Base-by-base conservation (phyloP, 1,139 yeast species). In the Blastobotrys capitulatus region DNA sequence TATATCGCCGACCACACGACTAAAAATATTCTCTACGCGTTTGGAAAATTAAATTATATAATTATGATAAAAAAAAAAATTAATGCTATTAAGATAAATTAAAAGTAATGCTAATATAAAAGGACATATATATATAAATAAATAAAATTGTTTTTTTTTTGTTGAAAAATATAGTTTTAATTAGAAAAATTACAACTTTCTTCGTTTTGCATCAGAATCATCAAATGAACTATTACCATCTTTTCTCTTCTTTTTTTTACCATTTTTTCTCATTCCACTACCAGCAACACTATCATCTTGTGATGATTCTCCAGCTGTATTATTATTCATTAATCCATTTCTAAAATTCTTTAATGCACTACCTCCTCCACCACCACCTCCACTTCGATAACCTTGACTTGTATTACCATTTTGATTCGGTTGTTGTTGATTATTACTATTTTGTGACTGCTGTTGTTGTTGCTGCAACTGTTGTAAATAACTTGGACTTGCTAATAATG, bases 401-500 rank as follows among this genome's bases (percentile, higher is more conserved):
- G 6, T 7, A 22, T 7, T 7, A 22, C 27, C 42, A 44, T 44
- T 8, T 22, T 31, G 39, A 7, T 25, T 34, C 16, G 12, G 25
- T 25, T 38, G 43, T 18, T 19, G 35, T 5, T 25, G 40, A 27
- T 45, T 42, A 13, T n/a, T 31, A 19, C 27, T 43, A n/a, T 29
- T 16, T 15, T 45, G 48, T 16, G 38, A 38, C 16, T 26, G 43
- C 26, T 38, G 39, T 15, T 45, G 48, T n/a, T 15, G 31, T 7
- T 35, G 44, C 19, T n/a, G 29, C 15, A 25, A 29, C 29, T 34
- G 41, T 20, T 40, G 38, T 12, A 34, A 6, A 15, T 13, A 37
- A 16, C 31, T 39, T 1, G 51, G 42, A 26, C 48, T 43, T 19
- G 48, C 52, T 20, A 50, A 35, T 38, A 50, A 20, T 1, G 80